Percentiles rank a stretch among this genome's conserved stretches.
Evolutionary conservation across 2,329 filamentous ascomycete genomes (phyloP).

Genomic region (Chlorencoelia australis): DNA sequence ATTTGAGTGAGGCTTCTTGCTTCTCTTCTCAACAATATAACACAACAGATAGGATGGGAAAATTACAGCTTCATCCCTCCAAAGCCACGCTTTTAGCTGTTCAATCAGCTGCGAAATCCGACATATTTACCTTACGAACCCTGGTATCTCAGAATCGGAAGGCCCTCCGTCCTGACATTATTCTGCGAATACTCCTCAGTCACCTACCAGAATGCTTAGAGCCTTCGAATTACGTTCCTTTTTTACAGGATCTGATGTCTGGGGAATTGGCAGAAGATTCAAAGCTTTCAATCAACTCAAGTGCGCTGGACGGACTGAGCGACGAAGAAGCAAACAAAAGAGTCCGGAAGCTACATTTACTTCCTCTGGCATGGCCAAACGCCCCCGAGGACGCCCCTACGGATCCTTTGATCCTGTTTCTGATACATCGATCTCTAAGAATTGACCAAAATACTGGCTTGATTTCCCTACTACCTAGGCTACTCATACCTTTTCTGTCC

Average conservation of each 20-base stretch:
- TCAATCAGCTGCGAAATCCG: constrained; percentile 54
- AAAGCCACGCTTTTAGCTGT: constrained; percentile 66
- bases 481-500: constrained; percentile 59
- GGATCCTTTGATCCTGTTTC: constrained; percentile 51
- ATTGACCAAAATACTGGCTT: constrained; percentile 67
- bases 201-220: constrained; percentile 64
- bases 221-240: constrained; percentile 50
- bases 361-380: constrained; percentile 43
- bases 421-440: constrained; percentile 56
- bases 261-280: constrained; percentile 23
- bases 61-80: too few relatives aligned
- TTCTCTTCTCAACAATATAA: too few relatives aligned
- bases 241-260: constrained; percentile 44
- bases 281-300: constrained; percentile 40
- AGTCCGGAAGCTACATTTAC: constrained; percentile 51
- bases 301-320: constrained; percentile 46
- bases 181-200: constrained; percentile 65
- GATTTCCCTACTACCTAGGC: constrained; percentile 53
- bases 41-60: too few relatives aligned
- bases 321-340: constrained; percentile 55
- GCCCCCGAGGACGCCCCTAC: constrained; percentile 37
- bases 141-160: constrained; percentile 47
- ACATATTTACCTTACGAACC: constrained; percentile 51
- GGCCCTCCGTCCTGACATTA: constrained; percentile 51
- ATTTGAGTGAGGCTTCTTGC: too few relatives aligned